Conservation (phyloP, 2,329 filamentous ascomycete genomes). For the Aspergillus latus region DNA sequence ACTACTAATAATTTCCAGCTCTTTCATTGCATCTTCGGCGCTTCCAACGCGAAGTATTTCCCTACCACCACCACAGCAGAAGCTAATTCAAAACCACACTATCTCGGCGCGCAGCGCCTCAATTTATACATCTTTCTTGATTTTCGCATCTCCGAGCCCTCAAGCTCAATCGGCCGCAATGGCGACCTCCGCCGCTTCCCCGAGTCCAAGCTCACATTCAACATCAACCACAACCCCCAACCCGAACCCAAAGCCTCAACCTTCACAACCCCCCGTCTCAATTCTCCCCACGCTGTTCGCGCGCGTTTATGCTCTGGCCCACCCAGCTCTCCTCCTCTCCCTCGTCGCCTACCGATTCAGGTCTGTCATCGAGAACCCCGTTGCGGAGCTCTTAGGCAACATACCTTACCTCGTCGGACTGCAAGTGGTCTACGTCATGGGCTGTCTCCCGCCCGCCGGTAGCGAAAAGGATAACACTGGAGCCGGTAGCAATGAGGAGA, state of each 20-base stretch:
- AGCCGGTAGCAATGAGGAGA: neutral
- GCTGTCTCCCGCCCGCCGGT: constrained; percentile 59
- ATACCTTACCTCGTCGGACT: constrained; percentile 63
- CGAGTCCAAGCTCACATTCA: constrained; percentile 10
- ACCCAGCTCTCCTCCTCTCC: constrained; percentile 66
- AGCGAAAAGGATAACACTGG: constrained; percentile 18
- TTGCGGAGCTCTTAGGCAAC: constrained; percentile 60
- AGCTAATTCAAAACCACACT: neutral
- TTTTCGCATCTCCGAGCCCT: neutral
- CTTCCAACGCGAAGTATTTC: neutral
- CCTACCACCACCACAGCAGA: constrained; percentile 1
- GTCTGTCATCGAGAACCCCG: constrained; percentile 68
- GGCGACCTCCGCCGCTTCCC: constrained; percentile 17
- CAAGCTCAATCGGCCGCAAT: neutral
- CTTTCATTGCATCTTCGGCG: neutral
- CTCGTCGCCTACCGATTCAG: constrained; percentile 65
- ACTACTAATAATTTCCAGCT: neutral
- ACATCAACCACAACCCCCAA: constrained; percentile 11
- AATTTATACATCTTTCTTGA: neutral
- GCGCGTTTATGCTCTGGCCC: constrained; percentile 61
- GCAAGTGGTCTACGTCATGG: constrained; percentile 61
- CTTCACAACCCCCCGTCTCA: constrained; percentile 43
- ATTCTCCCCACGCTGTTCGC: constrained; percentile 50
- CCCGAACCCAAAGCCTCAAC: neutral
- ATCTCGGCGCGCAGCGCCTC: constrained; percentile 7